Evolutionary conservation across 495 filamentous ascomycete genomes (phyloP).

Genomic region (Neurospora pannonica): DNA sequence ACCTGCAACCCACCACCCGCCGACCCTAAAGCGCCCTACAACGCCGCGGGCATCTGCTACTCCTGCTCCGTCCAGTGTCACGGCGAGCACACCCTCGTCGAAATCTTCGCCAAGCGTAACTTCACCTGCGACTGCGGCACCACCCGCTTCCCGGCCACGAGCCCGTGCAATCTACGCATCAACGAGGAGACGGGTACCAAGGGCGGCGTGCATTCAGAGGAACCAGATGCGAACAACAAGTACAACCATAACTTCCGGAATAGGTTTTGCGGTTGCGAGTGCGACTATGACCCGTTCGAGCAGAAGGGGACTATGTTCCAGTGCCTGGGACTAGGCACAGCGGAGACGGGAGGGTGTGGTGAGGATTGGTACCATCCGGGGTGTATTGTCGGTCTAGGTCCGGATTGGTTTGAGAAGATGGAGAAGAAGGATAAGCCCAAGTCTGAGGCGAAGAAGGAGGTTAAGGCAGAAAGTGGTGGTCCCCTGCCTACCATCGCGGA

Average conservation of each 20-base stretch:
- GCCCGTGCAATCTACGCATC: slow-evolving; percentile 67
- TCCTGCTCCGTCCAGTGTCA: slow-evolving; percentile 95
- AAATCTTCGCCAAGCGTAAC: slow-evolving; percentile 91
- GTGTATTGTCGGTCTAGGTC: slow-evolving; percentile 73
- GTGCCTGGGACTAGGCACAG: slow-evolving; percentile 76
- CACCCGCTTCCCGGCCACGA: slow-evolving; percentile 57
- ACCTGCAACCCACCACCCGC: slow-evolving; percentile 80
- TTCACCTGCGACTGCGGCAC: slow-evolving; percentile 98
- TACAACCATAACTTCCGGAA: slow-evolving; percentile 96
- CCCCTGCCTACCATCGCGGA: slow-evolving; percentile 32
- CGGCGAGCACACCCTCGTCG: slow-evolving; percentile 87
- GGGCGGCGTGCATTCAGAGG: slow-evolving; percentile 65
- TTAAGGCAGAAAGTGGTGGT: slow-evolving; percentile 1
- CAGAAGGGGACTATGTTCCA: slow-evolving; percentile 99
- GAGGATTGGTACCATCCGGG: slow-evolving; percentile 99
- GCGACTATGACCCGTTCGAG: slow-evolving; percentile 72
- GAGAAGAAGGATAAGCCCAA: slow-evolving; percentile 24
- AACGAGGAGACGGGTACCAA: slow-evolving; percentile 64
- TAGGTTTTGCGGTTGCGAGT: slow-evolving; percentile 80
- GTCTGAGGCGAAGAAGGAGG: slow-evolving; percentile 4
- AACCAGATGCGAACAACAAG: slow-evolving; percentile 60
- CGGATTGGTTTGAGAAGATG: slow-evolving; percentile 47
- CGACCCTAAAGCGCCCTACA: slow-evolving; percentile 51
- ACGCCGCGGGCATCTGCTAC: slow-evolving; percentile 82
- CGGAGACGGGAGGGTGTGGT: slow-evolving; percentile 77